Base-by-base conservation (phyloP, 306 rosid species). In the Crataegus laevigata region DNA sequence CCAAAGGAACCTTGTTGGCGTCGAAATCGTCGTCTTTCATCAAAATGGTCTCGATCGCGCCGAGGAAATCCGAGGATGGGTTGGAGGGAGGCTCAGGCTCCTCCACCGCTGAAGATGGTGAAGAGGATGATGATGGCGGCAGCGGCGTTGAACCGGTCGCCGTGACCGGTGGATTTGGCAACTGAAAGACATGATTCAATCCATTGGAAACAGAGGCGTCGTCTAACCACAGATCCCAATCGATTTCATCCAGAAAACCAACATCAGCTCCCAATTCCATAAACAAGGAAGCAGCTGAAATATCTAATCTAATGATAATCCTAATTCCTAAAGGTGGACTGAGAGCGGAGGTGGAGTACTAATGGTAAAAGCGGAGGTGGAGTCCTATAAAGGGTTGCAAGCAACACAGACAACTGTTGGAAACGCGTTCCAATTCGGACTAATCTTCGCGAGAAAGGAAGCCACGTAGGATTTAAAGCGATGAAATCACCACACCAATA, bases 11-110 rank as follows among this genome's bases (percentile, higher is more conserved):
- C 15, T n/a, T 73, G 21, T 58, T 43, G 7, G 36, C 36, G 2
- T 45, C 54, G 43, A n/a, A 13, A 58, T 66, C 83, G 28, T 79
- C 84, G 71, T 86, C 93, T 3, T 69, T 52, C 93, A 93, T 85
- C 61, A 93, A 78, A 66, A 88, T 10, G 78, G 74, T 83, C 84
- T 91, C 92, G 26, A 93, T 77, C 75, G 88, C 75, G 55, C 47
- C 82, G 69, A 84, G 75, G 82, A 3, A 74, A 45, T 69, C 84
- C 1, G 71, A 59, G 24, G 80, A 81, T 1, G 76, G 75, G 68
- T 26, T 13, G 13, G 78, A 66, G 50, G 42, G 69, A 32, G 60
- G 76, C n/a, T 47, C 66, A 17, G 60, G 76, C 25, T 47, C 61
- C 32, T 65, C 57, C 25, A 54, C 71, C 4, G 78, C n/a, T 12